Percentiles rank a stretch among this genome's conserved stretches.
Evolutionary conservation across 495 filamentous ascomycete species (phyloP).

Genomic region (Penicillium riverlandense): DNA sequence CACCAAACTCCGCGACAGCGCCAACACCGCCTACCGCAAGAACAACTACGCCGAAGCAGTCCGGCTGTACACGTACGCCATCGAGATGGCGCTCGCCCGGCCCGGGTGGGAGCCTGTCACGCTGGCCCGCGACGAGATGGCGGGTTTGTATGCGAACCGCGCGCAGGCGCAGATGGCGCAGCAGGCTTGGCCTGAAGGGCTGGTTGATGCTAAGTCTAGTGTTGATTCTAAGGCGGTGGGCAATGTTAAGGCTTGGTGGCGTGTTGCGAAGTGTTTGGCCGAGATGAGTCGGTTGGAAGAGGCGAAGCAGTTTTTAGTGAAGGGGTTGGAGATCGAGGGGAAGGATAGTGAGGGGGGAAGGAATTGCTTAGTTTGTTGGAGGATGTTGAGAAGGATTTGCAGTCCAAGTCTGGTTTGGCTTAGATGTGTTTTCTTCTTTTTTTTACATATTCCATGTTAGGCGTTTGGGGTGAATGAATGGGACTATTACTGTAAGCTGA

Average conservation of each 20-base stretch:
- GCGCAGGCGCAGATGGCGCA: constrained; percentile 83
- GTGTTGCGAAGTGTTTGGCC: constrained; percentile 68
- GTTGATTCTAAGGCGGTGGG: constrained; percentile 82
- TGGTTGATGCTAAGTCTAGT: constrained; percentile 75
- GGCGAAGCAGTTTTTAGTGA: constrained; percentile 63
- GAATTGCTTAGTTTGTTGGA: constrained; percentile 60
- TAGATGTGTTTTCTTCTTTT: not conserved
- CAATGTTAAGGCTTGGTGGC: constrained; percentile 93
- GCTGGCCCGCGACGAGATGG: constrained; percentile 76
- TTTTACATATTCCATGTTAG: no score
- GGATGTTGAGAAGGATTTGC: constrained; percentile 54
- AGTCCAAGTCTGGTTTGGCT: constrained; percentile 9
- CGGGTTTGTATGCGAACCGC: constrained; percentile 73
- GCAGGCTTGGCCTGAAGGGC: constrained; percentile 72
- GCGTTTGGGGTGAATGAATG: no score
- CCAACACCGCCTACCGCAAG: constrained; percentile 77
- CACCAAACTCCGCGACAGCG: constrained; percentile 81
- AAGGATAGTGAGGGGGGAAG: constrained; percentile 51
- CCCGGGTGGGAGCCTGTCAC: constrained; percentile 81
- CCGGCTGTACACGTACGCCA: constrained; percentile 70
- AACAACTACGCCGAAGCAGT: constrained; percentile 65
- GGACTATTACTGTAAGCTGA: no score
- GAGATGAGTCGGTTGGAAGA: constrained; percentile 91
- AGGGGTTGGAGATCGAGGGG: constrained; percentile 78
- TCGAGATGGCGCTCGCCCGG: constrained; percentile 78